Conservation (phyloP, 2,329 filamentous ascomycete genomes). For the Lasiodiplodia citricola region DNA sequence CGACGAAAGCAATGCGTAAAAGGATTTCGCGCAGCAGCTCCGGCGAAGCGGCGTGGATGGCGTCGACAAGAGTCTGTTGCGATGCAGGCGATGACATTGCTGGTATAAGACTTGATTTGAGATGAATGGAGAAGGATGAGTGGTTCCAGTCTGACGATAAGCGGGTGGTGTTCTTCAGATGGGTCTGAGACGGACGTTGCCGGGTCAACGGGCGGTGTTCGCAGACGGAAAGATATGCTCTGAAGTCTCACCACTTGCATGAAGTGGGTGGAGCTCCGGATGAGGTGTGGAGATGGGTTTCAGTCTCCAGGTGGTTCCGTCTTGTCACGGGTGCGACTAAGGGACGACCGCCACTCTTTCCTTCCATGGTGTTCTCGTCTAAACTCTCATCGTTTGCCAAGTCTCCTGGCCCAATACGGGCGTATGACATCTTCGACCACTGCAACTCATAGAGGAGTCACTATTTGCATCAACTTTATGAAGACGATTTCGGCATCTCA, state of each 20-base stretch:
- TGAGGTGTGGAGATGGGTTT: not conserved
- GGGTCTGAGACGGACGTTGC: not conserved
- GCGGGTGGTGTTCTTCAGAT: not conserved
- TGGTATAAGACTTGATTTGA: not conserved
- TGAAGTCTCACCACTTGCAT: not conserved
- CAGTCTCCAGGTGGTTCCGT: not conserved
- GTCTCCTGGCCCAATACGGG: not conserved
- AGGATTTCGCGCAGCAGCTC: not conserved
- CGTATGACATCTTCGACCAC: not conserved
- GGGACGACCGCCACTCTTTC: too few relatives aligned
- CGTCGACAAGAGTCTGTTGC: not conserved
- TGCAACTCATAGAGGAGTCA: not conserved
- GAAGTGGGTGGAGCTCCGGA: not conserved
- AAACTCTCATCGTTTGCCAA: not conserved
- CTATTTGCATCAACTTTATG: not conserved
- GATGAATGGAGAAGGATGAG: not conserved
- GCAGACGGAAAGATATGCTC: not conserved
- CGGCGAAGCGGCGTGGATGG: not conserved
- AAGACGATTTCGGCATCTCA: not conserved
- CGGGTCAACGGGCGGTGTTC: slow-evolving; percentile 3
- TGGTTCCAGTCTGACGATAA: not conserved
- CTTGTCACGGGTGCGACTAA: not conserved
- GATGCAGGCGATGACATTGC: not conserved
- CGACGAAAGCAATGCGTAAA: not conserved
- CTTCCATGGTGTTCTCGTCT: not conserved